These are phyloP conservation scores for Gloeostereum incarnatum DNA, from an alignment of 768 basidiomycete genomes.

Conservation along the genomic window DNA sequence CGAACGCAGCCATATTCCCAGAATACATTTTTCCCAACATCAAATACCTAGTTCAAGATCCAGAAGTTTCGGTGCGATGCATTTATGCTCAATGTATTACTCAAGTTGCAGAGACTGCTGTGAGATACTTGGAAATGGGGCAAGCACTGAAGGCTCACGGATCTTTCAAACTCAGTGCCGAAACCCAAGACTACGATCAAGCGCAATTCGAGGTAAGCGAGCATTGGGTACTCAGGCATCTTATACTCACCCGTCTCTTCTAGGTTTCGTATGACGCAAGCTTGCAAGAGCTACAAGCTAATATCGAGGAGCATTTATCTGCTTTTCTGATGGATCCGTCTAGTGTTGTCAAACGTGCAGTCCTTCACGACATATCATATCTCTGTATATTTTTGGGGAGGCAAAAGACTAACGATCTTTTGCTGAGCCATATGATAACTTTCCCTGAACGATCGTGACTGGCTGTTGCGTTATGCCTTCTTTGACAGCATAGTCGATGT, in stretches of 20 bases:
- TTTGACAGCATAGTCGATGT: slow-evolving; percentile 96
- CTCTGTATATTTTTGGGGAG: slow-evolving; percentile 92
- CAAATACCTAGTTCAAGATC: slow-evolving; percentile 71
- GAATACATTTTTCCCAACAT: slow-evolving; percentile 95
- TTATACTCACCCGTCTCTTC: background rate
- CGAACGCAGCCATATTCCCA: slow-evolving; percentile 77
- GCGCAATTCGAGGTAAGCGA: slow-evolving; percentile 65
- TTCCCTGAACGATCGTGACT: slow-evolving; percentile 87
- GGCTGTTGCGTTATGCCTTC: slow-evolving; percentile 85
- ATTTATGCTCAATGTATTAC: slow-evolving; percentile 81
- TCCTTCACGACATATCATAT: slow-evolving; percentile 77
- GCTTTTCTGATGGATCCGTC: slow-evolving; percentile 84
- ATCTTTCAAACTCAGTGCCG: slow-evolving; percentile 50
- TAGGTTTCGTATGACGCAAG: slow-evolving; percentile 89
- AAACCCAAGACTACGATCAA: slow-evolving; percentile 66
- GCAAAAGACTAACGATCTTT: slow-evolving; percentile 89
- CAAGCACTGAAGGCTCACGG: slow-evolving; percentile 86
- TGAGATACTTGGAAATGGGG: slow-evolving; percentile 87
- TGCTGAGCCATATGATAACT: slow-evolving; percentile 84
- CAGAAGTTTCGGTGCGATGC: slow-evolving; percentile 74
- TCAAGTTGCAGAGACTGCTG: slow-evolving; percentile 76
- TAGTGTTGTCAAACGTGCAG: slow-evolving; percentile 84
- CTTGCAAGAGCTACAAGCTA: slow-evolving; percentile 75
- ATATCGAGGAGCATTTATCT: slow-evolving; percentile 82
- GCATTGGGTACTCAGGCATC: background rate